A percentile compares a stretch with the other conserved stretches of the same genome.
Evolutionary conservation across 495 filamentous ascomycete species (phyloP).

Genomic region (Neurospora discreta): DNA sequence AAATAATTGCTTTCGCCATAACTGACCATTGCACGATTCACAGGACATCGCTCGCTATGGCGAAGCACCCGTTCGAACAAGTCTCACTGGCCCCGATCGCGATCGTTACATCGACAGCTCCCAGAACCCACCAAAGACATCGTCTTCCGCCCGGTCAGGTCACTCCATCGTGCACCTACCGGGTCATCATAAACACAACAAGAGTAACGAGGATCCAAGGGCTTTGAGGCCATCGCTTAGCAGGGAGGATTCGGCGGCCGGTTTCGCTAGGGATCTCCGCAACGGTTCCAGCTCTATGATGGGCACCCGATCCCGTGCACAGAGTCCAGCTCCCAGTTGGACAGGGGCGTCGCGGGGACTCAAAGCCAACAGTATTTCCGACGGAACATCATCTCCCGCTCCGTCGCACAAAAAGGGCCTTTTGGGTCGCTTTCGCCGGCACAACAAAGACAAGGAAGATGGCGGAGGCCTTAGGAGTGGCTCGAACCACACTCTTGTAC

Average conservation of each 20-base stretch:
- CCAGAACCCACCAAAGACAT: slow-evolving; percentile 37
- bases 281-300: slow-evolving; percentile 29
- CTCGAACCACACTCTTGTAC: slow-evolving; percentile 20
- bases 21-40: slow-evolving; percentile 4
- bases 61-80: slow-evolving; percentile 68
- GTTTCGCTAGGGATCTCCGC: slow-evolving; percentile 33
- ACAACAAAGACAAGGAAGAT: slow-evolving; percentile 50
- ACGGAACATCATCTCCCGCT: slow-evolving; percentile 50
- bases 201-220: slow-evolving; percentile 62
- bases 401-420: slow-evolving; percentile 51
- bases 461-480: slow-evolving; percentile 37
- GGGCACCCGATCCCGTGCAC: slow-evolving; percentile 43
- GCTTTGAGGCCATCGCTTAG: slow-evolving; percentile 50
- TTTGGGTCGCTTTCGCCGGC: slow-evolving; percentile 49
- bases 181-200: slow-evolving; percentile 60
- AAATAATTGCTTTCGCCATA: neutral
- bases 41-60: slow-evolving; percentile 74
- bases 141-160: slow-evolving; percentile 39
- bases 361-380: slow-evolving; percentile 29
- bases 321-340: slow-evolving; percentile 66
- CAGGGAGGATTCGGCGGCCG: slow-evolving; percentile 56
- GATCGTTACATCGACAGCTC: slow-evolving; percentile 44
- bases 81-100: slow-evolving; percentile 57
- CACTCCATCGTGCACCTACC: slow-evolving; percentile 46
- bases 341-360: slow-evolving; percentile 41